These are phyloP conservation scores for Pseudogymnoascus destructans DNA, from an alignment of 2,329 filamentous ascomycete species.

Conservation along the genomic window DNA sequence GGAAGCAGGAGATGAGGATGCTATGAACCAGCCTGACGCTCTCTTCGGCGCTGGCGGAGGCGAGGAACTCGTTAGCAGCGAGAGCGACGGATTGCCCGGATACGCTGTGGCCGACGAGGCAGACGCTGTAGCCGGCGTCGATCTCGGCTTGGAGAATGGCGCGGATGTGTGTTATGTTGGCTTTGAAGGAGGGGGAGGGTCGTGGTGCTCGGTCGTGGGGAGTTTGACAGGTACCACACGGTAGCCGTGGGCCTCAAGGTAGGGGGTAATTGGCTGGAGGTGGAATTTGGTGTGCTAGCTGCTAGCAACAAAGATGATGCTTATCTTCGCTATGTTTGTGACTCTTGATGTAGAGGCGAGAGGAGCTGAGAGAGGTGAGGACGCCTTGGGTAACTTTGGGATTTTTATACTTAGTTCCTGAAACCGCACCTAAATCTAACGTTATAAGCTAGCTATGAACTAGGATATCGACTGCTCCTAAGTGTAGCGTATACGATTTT, in stretches of 20 bases:
- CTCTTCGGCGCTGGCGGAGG: conserved; percentile 4
- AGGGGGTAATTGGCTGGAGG: background rate
- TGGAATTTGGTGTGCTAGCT: conserved; percentile 7
- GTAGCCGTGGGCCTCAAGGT: conserved; percentile 1
- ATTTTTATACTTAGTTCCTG: background rate
- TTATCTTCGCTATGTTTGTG: conserved; percentile 1
- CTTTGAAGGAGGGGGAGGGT: conserved; percentile 4
- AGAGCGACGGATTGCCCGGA: conserved; percentile 1
- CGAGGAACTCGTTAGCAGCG: conserved; percentile 3
- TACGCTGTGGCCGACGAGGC: conserved; percentile 2
- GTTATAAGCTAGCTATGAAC: background rate
- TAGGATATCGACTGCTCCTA: background rate
- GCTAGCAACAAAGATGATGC: conserved; percentile 3
- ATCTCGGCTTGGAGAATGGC: conserved; percentile 5
- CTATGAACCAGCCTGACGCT: background rate
- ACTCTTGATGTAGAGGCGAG: background rate
- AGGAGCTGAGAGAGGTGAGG: background rate
- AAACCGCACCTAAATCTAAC: background rate
- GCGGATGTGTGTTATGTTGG: background rate
- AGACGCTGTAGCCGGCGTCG: background rate
- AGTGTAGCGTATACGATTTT: background rate
- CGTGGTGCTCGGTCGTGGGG: background rate
- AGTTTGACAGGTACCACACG: conserved; percentile 4
- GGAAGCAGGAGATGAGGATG: conserved; percentile 6
- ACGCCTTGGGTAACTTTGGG: background rate